These are phyloP conservation scores for Luffa aegyptiaca DNA, from an alignment of 306 rosid genomes.

Conservation along the genomic window DNA sequence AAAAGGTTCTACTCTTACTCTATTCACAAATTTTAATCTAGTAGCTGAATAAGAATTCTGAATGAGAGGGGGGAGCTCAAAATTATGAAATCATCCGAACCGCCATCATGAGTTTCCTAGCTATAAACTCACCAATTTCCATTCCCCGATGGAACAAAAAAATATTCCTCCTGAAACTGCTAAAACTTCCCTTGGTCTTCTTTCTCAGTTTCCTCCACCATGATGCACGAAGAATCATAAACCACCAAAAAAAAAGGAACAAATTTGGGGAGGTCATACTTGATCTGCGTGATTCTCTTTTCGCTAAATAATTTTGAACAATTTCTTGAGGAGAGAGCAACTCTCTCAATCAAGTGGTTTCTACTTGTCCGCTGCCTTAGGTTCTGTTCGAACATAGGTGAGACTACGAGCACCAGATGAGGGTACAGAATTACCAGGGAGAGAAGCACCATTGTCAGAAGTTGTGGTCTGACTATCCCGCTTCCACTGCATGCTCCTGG, in stretches of 20 bases:
- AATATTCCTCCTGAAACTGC: not conserved
- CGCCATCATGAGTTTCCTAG: not conserved
- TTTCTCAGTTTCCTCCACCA: not conserved
- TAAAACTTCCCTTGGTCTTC: not conserved
- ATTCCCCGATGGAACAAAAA: not conserved
- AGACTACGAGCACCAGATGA: constrained; percentile 51
- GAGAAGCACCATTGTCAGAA: constrained; percentile 36
- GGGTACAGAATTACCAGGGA: constrained; percentile 16
- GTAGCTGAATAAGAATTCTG: not conserved
- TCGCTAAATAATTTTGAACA: not conserved
- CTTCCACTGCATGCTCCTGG: constrained; percentile 95
- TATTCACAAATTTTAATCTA: constrained; percentile 15
- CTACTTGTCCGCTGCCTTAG: constrained; percentile 60
- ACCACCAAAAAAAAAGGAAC: not conserved
- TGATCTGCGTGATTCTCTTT: not conserved
- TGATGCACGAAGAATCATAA: not conserved
- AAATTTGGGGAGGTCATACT: not conserved
- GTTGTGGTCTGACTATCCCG: constrained; percentile 50
- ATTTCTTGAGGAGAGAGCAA: not conserved
- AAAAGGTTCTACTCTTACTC: constrained; percentile 10
- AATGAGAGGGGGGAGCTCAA: not conserved
- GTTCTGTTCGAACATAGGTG: constrained; percentile 73
- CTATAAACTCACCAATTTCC: not conserved
- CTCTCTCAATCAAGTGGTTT: constrained; percentile 25
- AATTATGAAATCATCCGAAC: constrained; percentile 5